These are phyloP conservation scores for Eruca vesicaria DNA, from an alignment of 441 rosid genomes.

Conservation along the genomic window DNA sequence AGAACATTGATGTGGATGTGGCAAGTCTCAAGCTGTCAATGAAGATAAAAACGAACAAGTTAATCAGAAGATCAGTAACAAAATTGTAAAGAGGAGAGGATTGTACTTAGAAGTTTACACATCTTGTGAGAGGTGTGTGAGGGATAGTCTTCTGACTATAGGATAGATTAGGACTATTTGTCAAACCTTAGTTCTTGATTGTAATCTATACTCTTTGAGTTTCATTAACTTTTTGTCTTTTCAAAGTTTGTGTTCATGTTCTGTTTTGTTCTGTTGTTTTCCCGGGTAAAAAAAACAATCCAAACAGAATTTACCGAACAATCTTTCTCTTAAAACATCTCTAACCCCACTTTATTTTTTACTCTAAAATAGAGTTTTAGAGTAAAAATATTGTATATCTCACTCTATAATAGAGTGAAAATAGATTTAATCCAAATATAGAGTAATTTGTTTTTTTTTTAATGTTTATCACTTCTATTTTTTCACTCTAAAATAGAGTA, in stretches of 20 bases:
- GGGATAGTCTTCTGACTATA: neutral
- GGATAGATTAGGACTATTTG: neutral
- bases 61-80: neutral
- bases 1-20: slow-evolving; percentile 28
- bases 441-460: too few species aligned
- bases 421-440: too few species aligned
- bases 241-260: neutral
- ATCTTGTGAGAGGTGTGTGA: neutral
- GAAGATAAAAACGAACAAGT: neutral
- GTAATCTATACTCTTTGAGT: neutral
- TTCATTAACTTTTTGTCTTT: slow-evolving; percentile 2
- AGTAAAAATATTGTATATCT: too few species aligned
- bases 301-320: neutral
- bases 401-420: too few species aligned
- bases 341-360: too few species aligned
- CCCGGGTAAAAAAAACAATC: neutral
- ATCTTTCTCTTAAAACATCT: too few species aligned
- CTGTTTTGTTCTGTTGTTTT: neutral
- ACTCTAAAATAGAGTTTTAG: too few species aligned
- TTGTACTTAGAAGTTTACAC: neutral
- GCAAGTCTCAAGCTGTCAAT: slow-evolving; percentile 38
- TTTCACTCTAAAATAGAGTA: too few species aligned
- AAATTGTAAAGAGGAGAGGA: neutral
- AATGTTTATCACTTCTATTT: too few species aligned
- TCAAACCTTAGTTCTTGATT: neutral